These are phyloP conservation scores for Xylaria sp. DNA, from an alignment of 2,329 filamentous ascomycete genomes.

Conservation along the genomic window DNA sequence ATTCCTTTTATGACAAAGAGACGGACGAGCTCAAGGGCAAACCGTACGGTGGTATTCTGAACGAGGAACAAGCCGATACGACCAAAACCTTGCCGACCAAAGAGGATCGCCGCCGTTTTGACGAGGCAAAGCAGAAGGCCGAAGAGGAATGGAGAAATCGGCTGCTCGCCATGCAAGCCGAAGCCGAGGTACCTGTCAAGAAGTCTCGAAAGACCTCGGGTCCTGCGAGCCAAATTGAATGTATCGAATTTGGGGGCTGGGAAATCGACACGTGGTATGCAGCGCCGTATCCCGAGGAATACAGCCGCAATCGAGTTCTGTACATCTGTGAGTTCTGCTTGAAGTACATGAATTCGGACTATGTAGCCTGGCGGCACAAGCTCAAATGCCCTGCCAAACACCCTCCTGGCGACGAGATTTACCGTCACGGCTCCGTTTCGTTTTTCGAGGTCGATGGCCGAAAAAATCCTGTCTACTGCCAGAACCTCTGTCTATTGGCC, in stretches of 20 bases:
- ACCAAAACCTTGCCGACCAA: conserved; percentile 81
- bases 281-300: conserved; percentile 96
- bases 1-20: conserved; percentile 87
- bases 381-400: conserved; percentile 96
- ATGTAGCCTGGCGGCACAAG: conserved; percentile 97
- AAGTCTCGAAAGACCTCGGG: conserved; percentile 77
- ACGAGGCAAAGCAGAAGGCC: conserved; percentile 85
- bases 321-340: conserved; percentile 99
- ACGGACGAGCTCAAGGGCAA: conserved; percentile 88
- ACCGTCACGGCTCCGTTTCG: conserved; percentile 85
- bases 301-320: conserved; percentile 93
- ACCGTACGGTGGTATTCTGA: conserved; percentile 92
- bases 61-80: conserved; percentile 87
- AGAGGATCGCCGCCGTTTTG: conserved; percentile 82
- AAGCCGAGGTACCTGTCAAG: conserved; percentile 63
- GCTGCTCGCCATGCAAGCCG: conserved; percentile 62
- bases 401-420: conserved; percentile 96
- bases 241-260: conserved; percentile 95
- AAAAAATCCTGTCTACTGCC: conserved; percentile 97
- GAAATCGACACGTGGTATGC: conserved; percentile 99
- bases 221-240: conserved; percentile 94
- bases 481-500: conserved; percentile 92
- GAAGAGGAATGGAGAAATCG: conserved; percentile 87
- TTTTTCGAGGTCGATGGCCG: conserved; percentile 98
- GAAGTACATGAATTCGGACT: conserved; percentile 99